Percentiles rank a stretch among this genome's conserved stretches.
Evolutionary conservation across 2,329 filamentous ascomycete genomes (phyloP).

Genomic region (Paraphoma chrysanthemicola): DNA sequence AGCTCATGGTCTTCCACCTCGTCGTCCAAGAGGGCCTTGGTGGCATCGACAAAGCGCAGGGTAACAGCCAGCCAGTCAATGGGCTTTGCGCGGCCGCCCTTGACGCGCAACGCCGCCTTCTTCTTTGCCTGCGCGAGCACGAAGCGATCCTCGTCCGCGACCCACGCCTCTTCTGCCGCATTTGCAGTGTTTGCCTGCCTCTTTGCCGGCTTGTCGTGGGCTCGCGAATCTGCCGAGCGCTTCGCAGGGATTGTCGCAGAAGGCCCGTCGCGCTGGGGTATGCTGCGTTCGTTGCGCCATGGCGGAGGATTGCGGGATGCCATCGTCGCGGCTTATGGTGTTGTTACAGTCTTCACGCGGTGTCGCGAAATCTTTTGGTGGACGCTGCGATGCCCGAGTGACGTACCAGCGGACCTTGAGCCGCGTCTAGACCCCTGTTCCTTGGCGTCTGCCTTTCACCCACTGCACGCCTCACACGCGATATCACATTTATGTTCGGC

Average conservation of each 20-base stretch:
- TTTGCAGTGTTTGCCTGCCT: constrained; percentile 53
- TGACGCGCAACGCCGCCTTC: constrained; percentile 93
- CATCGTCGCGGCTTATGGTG: constrained; percentile 22
- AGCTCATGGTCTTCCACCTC: constrained; percentile 78
- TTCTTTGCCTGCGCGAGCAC: constrained; percentile 97
- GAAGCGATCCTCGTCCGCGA: constrained; percentile 94
- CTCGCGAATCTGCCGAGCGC: constrained; percentile 50
- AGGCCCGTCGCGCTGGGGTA: constrained; percentile 28
- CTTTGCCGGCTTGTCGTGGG: constrained; percentile 37
- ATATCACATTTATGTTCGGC: background rate
- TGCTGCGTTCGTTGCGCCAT: constrained; percentile 37
- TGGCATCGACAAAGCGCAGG: constrained; percentile 84
- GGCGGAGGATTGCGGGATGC: constrained; percentile 42
- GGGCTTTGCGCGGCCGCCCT: constrained; percentile 86
- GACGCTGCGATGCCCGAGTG: constrained; percentile 4
- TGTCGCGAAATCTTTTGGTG: constrained; percentile 2
- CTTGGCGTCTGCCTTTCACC: constrained; percentile 17
- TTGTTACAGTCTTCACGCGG: background rate
- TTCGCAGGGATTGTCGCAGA: constrained; percentile 50
- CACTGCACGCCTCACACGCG: background rate
- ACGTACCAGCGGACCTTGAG: constrained; percentile 25
- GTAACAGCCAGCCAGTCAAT: constrained; percentile 95
- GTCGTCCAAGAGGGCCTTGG: constrained; percentile 80
- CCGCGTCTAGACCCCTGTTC: background rate
- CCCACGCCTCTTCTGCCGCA: constrained; percentile 68